Evolutionary conservation across 352 stramenopile genomes (phyloP).

Genomic region (Globisporangium carolinianum): DNA sequence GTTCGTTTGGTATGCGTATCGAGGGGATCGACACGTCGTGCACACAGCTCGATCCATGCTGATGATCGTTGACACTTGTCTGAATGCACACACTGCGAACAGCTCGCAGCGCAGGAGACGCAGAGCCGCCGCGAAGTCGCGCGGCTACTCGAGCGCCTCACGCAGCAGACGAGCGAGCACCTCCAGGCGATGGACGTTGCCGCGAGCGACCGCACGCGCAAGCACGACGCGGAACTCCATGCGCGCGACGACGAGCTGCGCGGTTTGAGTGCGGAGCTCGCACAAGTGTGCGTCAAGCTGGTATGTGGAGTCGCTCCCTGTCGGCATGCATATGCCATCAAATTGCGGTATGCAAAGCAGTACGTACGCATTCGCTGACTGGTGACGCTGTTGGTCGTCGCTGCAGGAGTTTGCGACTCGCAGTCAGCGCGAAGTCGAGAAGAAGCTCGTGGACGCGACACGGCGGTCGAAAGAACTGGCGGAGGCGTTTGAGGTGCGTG

Average conservation of each 20-base stretch:
- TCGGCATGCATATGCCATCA: too few relatives aligned
- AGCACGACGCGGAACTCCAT: slow-evolving; percentile 34
- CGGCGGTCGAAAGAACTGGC: slow-evolving; percentile 30
- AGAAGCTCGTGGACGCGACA: slow-evolving; percentile 29
- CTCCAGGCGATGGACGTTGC: slow-evolving; percentile 44
- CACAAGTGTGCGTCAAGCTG: slow-evolving; percentile 46
- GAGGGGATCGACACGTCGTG: too few relatives aligned
- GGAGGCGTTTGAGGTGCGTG: slow-evolving; percentile 35
- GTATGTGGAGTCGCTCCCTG: slow-evolving; percentile 9
- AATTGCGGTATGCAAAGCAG: too few relatives aligned
- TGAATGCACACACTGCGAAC: not conserved
- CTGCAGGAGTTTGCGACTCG: slow-evolving; percentile 29
- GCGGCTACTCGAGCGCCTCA: slow-evolving; percentile 50
- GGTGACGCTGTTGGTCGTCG: not conserved
- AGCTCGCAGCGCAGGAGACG: slow-evolving; percentile 55
- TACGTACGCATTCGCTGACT: not conserved
- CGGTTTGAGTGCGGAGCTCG: slow-evolving; percentile 34
- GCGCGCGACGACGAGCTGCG: slow-evolving; percentile 46
- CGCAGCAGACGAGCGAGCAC: slow-evolving; percentile 36
- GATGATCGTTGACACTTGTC: too few relatives aligned
- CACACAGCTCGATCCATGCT: too few relatives aligned
- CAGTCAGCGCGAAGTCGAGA: slow-evolving; percentile 50
- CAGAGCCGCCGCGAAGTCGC: slow-evolving; percentile 66
- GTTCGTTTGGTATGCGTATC: not conserved
- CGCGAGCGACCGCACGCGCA: slow-evolving; percentile 18